Evolutionary conservation across 345 rosid species (phyloP).

Genomic region (Rhodomyrtus tomentosa): DNA sequence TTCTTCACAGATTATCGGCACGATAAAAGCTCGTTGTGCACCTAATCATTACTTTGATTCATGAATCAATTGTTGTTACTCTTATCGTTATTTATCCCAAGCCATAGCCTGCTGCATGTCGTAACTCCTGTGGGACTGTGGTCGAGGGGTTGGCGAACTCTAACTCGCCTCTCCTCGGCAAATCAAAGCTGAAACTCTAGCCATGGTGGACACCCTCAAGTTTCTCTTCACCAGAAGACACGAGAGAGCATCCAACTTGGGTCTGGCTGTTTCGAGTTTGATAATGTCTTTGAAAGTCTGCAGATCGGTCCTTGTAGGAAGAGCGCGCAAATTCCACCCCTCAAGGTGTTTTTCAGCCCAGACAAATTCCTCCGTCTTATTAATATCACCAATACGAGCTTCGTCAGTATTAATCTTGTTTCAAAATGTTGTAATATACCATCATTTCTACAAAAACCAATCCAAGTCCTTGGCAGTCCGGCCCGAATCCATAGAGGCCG

Average conservation of each 20-base stretch:
- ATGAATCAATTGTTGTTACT: not conserved
- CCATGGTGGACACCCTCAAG: not conserved
- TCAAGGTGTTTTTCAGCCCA: not conserved
- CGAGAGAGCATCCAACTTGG: not conserved
- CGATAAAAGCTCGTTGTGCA: not conserved
- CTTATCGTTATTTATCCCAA: not conserved
- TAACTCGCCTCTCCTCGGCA: not conserved
- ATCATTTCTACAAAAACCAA: no score
- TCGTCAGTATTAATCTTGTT: no score
- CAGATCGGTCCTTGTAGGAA: not conserved
- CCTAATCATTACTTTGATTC: not conserved
- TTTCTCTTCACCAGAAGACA: not conserved
- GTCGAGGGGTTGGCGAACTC: not conserved
- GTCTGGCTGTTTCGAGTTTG: not conserved
- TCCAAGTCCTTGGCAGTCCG: accelerated
- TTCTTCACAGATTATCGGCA: not conserved
- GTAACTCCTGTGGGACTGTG: accelerated
- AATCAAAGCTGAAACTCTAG: not conserved
- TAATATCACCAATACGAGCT: no score
- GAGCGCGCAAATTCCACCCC: not conserved
- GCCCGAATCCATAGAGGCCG: not conserved
- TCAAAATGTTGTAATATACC: no score
- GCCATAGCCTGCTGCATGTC: not conserved
- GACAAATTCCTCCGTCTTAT: not conserved
- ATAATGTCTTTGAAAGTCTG: not conserved